phyloP scores from a whole-genome alignment of 148 eudicot genomes.

The Linanthus parryae region DNA sequence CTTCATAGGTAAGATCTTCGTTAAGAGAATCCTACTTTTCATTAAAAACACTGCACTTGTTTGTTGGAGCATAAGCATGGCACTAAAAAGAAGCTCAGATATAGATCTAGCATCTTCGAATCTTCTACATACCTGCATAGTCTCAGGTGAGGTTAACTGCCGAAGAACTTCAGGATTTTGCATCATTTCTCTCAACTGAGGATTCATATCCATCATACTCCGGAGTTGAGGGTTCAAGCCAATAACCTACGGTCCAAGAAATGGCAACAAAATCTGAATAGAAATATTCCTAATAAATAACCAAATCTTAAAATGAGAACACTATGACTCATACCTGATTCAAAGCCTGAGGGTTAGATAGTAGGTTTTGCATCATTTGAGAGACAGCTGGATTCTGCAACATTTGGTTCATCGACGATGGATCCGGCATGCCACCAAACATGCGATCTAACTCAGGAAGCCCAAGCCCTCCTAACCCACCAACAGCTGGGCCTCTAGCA shows the following conservation, averaged over 20 bases:
- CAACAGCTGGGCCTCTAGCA: conserved; percentile 54
- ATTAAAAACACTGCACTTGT: no score
- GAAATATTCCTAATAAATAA: background rate
- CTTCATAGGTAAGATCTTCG: no score
- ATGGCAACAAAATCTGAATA: conserved; percentile 8
- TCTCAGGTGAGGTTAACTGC: conserved; percentile 71
- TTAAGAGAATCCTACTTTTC: no score
- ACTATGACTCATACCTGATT: conserved; percentile 53
- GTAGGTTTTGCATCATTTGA: conserved; percentile 88
- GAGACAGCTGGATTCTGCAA: conserved; percentile 90
- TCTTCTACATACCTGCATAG: conserved; percentile 73
- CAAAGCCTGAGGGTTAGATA: conserved; percentile 82
- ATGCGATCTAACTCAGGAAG: conserved; percentile 61
- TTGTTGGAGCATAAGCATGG: no score
- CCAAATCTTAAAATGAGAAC: background rate
- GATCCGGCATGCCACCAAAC: conserved; percentile 50
- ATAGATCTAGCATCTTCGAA: background rate
- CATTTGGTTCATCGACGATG: conserved; percentile 52
- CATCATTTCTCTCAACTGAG: conserved; percentile 92
- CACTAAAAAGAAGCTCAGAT: no score
- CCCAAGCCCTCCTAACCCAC: conserved; percentile 61
- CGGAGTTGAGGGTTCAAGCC: conserved; percentile 68
- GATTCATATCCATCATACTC: conserved; percentile 65
- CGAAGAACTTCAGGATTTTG: conserved; percentile 85
- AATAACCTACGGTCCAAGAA: conserved; percentile 36